Base-by-base conservation (phyloP, 768 basidiomycete genomes). In the Agaricus subrufescens region DNA sequence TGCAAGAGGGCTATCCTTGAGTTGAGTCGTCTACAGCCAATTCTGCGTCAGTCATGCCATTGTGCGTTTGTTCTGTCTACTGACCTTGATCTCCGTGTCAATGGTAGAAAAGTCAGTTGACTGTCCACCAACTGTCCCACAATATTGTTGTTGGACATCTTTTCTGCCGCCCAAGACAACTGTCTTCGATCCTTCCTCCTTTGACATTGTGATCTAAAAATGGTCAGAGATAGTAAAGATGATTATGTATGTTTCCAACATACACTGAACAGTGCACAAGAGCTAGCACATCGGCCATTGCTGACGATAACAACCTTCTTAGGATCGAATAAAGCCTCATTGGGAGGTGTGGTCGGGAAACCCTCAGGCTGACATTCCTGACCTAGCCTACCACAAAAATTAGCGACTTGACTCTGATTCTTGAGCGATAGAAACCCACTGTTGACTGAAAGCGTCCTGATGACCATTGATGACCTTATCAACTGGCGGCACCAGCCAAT, bases 81-180 rank as follows among this genome's bases (percentile, higher is more conserved):
- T 44, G 61, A 73, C 76, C 77, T 84, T 84, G 57, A 84, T 72
- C 63, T 84, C 79, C 5, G 82, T 82, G 61, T 85, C 83, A 6
- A 85, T 82, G 8, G 75, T 77, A 2, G 78, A 75, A 65, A 79
- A 85, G 66, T 82, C 79, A 4, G 80, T 79, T 1, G 81, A 82
- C 66, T 86, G 80, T 0, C 84, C 84, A 15, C 83, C 84, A 48
- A 85, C 83, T 47, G 76, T 80, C 12, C 84, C 84, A 61, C 81
- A 83, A 61, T 83, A 85, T 62, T 84, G 75, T 63, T 85, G 83
- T 47, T 67, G 65, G 2, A 77, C 73, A 37, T 70, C 74, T 23
- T 73, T 67, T 62, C 77, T 76, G 42, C 83, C 84, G 15, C 82
- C 82, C 23, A 83, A 58, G 2, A 85, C 81, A 11, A 82, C 80